Conservation (phyloP, 768 basidiomycete genomes). For the Suillus lakei region DNA sequence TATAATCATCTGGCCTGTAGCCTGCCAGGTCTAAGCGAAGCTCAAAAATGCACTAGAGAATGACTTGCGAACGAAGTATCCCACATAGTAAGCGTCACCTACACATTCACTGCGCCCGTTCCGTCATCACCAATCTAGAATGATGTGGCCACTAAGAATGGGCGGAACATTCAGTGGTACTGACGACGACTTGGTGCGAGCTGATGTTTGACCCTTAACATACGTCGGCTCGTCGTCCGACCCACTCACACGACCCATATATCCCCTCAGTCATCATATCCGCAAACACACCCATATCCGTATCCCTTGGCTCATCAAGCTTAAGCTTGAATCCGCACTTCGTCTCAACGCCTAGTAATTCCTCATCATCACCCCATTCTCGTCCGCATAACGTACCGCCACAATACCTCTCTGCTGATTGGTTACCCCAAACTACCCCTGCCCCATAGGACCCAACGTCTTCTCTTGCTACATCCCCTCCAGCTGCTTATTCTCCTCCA, state of each 20-base stretch:
- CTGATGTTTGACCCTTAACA: constrained; percentile 75
- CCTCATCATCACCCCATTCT: constrained; percentile 20
- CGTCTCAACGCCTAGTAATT: constrained; percentile 27
- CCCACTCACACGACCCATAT: constrained; percentile 18
- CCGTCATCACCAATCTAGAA: no score
- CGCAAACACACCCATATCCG: constrained; percentile 20
- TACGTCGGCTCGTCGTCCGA: constrained; percentile 45
- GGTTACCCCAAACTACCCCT: constrained; percentile 25
- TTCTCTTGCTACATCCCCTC: constrained; percentile 10
- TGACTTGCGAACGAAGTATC: no score
- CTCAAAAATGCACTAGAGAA: no score
- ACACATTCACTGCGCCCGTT: no score
- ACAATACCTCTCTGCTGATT: constrained; percentile 31
- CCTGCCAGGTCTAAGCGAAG: no score
- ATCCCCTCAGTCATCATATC: constrained; percentile 36
- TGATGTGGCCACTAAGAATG: no score
- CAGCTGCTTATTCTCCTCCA: constrained; percentile 39
- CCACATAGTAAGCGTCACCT: no score
- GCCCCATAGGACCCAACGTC: background rate
- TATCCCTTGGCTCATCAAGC: no score
- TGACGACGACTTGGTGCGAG: constrained; percentile 86
- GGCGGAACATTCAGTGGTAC: constrained; percentile 64
- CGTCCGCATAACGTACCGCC: constrained; percentile 12
- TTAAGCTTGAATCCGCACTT: constrained; percentile 19
- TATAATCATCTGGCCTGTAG: no score